Base-by-base conservation (phyloP, 2,329 filamentous ascomycete species). In the Sporothrix inflata region DNA sequence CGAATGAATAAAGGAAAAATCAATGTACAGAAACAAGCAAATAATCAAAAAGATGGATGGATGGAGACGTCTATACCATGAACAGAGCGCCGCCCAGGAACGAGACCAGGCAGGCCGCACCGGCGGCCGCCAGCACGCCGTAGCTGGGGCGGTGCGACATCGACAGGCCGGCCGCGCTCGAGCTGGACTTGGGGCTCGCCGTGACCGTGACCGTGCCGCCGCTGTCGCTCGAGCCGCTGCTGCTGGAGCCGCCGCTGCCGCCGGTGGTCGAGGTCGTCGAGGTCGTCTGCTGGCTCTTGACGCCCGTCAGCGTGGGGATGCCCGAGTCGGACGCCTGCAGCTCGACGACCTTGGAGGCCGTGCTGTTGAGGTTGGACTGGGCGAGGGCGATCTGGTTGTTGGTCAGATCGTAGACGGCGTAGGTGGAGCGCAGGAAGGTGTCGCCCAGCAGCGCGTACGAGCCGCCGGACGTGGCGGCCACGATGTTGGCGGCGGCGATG, bases 361-460 rank as follows among this genome's bases (percentile, higher is more conserved):
- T 83, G 73, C 80, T 80, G 77, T 86, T 85, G 70, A 86, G 77
- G 74, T 86, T 87, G 66, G 87, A 82, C 79, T 86, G 86, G 14
- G 86, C 86, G 4, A 89, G 77, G 72, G 80, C 85, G 70, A 89
- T 80, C 79, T 86, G 79, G 75, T 84, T 77, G 78, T 86, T 84
- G 70, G 80, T 80, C 55, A 88, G 77, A 75, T 89, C 86, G 77
- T 87, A 88, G 70, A 88, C 86, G 68, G 87, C 85, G 76, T 89
- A 89, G 12, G 84, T 83, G 38, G 81, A 82, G 19, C 84, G 82
- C 66, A 86, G 76, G 74, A 86, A 85, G 4, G 82, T 84, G 76
- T 85, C 84, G 60, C 84, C 84, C 2, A 86, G 81, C 16, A 85
- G 79, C 34, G 77, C 77, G 47, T 77, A 72, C 14, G 61, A 27